Conservation (phyloP, 2,329 filamentous ascomycete species). For the Rutstroemia sp. region DNA sequence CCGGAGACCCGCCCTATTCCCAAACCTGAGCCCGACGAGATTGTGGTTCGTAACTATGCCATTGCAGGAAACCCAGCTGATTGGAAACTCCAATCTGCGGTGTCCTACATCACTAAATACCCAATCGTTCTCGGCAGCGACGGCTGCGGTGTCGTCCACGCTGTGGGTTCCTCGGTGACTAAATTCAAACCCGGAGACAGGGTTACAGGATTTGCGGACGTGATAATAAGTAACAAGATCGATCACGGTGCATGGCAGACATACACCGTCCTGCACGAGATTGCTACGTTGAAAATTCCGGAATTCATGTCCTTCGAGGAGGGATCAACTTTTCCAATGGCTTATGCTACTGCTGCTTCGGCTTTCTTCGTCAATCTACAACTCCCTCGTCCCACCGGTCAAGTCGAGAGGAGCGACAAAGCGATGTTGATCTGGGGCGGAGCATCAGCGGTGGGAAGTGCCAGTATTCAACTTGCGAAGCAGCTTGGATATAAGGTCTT, state of each 20-base stretch:
- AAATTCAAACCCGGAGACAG: constrained; percentile 27
- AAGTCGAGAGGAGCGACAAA: constrained; percentile 13
- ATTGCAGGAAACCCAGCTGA: constrained; percentile 35
- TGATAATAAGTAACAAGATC: constrained; percentile 36
- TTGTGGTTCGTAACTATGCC: constrained; percentile 31
- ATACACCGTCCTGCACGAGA: constrained; percentile 35
- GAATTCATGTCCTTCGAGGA: constrained; percentile 22
- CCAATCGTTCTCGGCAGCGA: constrained; percentile 33
- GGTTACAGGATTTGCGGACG: constrained; percentile 36
- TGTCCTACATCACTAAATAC: constrained; percentile 16
- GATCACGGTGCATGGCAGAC: constrained; percentile 35
- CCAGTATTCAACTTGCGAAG: constrained; percentile 37
- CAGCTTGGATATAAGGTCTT: constrained; percentile 36
- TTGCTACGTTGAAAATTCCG: constrained; percentile 30
- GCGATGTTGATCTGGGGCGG: constrained; percentile 30
- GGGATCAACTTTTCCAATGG: constrained; percentile 25
- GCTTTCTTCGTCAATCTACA: constrained; percentile 11
- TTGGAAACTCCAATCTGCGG: constrained; percentile 28
- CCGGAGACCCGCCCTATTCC: constrained; percentile 32
- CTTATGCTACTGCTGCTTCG: constrained; percentile 13
- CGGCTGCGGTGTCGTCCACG: constrained; percentile 11
- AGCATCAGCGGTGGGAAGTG: constrained; percentile 16
- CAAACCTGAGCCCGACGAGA: constrained; percentile 22
- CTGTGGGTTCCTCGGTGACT: constrained; percentile 13
- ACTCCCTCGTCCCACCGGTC: constrained; percentile 9